Conservation (phyloP, 2,329 filamentous ascomycete genomes). For the Camillea tinctor region DNA sequence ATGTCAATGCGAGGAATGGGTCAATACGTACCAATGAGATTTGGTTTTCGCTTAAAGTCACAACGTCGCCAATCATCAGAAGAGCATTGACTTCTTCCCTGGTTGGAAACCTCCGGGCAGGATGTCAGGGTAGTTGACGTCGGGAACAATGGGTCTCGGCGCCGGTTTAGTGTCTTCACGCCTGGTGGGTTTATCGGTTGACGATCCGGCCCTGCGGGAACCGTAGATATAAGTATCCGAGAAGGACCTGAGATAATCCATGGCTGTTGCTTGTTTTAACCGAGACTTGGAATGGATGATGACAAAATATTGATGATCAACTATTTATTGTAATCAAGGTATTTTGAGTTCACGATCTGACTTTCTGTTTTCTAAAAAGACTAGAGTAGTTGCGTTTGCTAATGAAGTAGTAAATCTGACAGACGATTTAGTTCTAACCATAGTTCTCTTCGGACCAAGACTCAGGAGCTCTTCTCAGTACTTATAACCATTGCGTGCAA, state of each 20-base stretch:
- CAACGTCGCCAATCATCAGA: conserved; percentile 6
- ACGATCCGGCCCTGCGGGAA: conserved; percentile 6
- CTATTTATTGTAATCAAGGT: no score
- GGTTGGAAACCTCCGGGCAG: conserved; percentile 28
- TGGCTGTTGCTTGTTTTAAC: not conserved
- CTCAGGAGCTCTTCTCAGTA: no score
- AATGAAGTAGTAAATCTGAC: no score
- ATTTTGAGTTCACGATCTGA: no score
- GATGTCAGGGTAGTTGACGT: conserved; percentile 28
- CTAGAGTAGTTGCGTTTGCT: no score
- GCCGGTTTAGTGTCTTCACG: not conserved
- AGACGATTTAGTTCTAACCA: no score
- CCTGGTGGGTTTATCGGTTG: conserved; percentile 8
- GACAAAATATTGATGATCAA: no score
- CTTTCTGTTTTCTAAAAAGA: no score
- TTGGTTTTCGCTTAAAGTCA: not conserved
- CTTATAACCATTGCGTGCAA: no score
- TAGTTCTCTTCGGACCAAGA: no score
- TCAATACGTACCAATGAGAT: not conserved
- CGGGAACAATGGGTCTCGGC: conserved; percentile 9
- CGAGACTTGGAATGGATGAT: not conserved
- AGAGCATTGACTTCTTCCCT: conserved; percentile 26
- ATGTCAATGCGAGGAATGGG: not conserved
- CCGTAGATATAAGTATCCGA: not conserved
- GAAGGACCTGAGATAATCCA: not conserved